Evolutionary conservation across 2,329 filamentous ascomycete species (phyloP).

Genomic region (Diaporthe batatas): DNA sequence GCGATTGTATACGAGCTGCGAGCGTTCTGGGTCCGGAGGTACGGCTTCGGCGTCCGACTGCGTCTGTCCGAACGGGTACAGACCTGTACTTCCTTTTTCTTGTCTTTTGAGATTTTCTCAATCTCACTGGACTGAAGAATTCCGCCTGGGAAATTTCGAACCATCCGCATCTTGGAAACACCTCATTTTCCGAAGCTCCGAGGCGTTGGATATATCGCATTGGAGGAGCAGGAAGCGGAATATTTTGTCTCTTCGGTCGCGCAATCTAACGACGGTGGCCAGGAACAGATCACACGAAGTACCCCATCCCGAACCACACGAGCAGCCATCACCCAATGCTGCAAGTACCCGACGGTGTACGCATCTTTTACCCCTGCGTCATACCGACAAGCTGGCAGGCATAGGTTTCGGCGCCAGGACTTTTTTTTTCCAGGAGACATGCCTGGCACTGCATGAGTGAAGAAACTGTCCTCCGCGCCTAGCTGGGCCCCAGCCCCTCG

Average conservation of each 20-base stretch:
- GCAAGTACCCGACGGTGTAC: conserved; percentile 24
- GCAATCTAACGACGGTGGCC: background rate
- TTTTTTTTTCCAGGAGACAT: conserved; percentile 20
- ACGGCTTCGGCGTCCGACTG: conserved; percentile 20
- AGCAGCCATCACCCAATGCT: conserved; percentile 2
- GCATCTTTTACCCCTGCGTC: background rate
- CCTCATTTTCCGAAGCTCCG: background rate
- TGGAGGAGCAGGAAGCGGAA: background rate
- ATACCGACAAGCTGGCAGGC: background rate
- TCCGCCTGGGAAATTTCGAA: background rate
- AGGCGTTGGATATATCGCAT: background rate
- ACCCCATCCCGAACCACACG: background rate
- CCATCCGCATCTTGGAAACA: background rate
- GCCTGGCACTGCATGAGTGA: conserved; percentile 26
- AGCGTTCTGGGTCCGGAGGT: background rate
- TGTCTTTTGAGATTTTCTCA: background rate
- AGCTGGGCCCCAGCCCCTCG: background rate
- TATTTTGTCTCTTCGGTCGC: background rate
- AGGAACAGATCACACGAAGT: background rate
- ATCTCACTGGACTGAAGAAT: conserved; percentile 12
- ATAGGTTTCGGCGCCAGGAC: background rate
- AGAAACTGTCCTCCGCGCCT: background rate
- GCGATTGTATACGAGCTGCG: conserved; percentile 8
- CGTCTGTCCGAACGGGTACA: background rate
- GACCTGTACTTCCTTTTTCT: conserved; percentile 20